Conservation (phyloP, 2,329 filamentous ascomycete genomes). For the Camptophora hylomeconis region DNA sequence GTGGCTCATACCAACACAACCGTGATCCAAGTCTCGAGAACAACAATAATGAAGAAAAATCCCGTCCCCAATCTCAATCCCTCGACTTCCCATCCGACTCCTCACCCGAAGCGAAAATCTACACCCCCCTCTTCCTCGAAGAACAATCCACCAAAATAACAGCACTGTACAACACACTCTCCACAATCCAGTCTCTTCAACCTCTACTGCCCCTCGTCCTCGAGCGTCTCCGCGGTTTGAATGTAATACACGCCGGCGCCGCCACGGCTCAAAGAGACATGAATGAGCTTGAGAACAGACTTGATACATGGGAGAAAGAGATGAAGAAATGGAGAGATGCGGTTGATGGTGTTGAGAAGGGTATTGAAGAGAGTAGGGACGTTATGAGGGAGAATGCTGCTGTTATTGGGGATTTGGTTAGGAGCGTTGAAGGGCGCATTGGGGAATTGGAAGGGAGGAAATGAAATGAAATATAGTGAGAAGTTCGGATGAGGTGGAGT, state of each 20-base stretch:
- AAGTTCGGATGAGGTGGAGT: too few relatives aligned
- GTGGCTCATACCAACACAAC: conserved; percentile 1
- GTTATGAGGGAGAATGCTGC: conserved; percentile 68
- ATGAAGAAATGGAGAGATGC: conserved; percentile 78
- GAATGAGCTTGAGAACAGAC: conserved; percentile 62
- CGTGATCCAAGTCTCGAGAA: too few relatives aligned
- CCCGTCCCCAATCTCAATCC: too few relatives aligned
- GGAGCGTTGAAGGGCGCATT: conserved; percentile 69
- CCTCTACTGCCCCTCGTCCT: conserved; percentile 76
- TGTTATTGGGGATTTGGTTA: conserved; percentile 80
- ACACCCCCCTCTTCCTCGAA: conserved; percentile 29
- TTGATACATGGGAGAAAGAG: conserved; percentile 70
- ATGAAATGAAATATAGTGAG: too few relatives aligned
- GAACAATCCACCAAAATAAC: conserved; percentile 82
- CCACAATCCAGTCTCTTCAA: conserved; percentile 74
- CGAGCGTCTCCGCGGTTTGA: conserved; percentile 70
- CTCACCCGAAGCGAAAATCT: conserved; percentile 23
- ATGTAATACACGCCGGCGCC: conserved; percentile 75
- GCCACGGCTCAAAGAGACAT: conserved; percentile 68
- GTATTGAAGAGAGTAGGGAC: conserved; percentile 56
- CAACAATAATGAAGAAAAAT: too few relatives aligned
- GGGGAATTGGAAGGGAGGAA: conserved; percentile 40
- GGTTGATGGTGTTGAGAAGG: conserved; percentile 62
- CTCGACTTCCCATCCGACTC: neutral
- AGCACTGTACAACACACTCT: conserved; percentile 74